A percentile compares a stretch with the other conserved stretches of the same genome.
phyloP scores from a whole-genome alignment of 768 basidiomycete species.

The Cystobasidium ongulense region DNA sequence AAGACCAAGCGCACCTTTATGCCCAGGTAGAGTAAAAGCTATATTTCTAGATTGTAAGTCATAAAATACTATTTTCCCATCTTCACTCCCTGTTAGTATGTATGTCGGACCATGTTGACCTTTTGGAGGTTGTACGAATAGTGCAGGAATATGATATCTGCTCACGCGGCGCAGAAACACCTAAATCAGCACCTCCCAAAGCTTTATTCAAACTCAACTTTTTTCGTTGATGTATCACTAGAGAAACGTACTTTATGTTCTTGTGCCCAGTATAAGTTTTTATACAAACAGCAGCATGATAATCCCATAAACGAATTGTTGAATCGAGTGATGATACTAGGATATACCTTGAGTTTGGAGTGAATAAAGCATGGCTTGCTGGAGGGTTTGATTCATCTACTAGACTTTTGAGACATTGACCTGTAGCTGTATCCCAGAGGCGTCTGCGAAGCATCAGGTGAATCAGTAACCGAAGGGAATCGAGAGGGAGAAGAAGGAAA shows the following conservation, averaged over 20 bases:
- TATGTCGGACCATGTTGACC: slow-evolving; percentile 45
- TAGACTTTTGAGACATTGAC: slow-evolving; percentile 93
- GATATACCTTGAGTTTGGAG: slow-evolving; percentile 82
- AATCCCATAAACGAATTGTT: slow-evolving; percentile 89
- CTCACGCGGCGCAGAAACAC: not conserved
- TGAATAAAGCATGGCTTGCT: slow-evolving; percentile 72
- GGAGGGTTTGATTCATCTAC: slow-evolving; percentile 59
- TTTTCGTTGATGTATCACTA: not conserved
- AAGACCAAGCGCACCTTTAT: slow-evolving; percentile 56
- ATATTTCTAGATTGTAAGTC: slow-evolving; percentile 73
- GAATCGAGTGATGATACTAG: slow-evolving; percentile 89
- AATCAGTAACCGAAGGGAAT: slow-evolving; percentile 21
- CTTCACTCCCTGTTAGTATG: slow-evolving; percentile 82
- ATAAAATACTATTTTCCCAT: slow-evolving; percentile 79
- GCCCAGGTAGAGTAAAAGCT: slow-evolving; percentile 58
- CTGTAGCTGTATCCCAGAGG: slow-evolving; percentile 93
- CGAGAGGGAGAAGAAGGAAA: not conserved
- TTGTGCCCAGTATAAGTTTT: slow-evolving; percentile 85
- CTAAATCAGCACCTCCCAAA: not conserved
- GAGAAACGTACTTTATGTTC: slow-evolving; percentile 62
- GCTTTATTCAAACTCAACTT: not conserved
- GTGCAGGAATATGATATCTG: slow-evolving; percentile 38
- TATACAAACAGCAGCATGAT: slow-evolving; percentile 76
- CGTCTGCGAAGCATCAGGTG: slow-evolving; percentile 55
- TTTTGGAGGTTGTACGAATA: slow-evolving; percentile 21